Evolutionary conservation across 148 eudicot genomes (phyloP).

Genomic region (Nepenthes mirabilis): DNA sequence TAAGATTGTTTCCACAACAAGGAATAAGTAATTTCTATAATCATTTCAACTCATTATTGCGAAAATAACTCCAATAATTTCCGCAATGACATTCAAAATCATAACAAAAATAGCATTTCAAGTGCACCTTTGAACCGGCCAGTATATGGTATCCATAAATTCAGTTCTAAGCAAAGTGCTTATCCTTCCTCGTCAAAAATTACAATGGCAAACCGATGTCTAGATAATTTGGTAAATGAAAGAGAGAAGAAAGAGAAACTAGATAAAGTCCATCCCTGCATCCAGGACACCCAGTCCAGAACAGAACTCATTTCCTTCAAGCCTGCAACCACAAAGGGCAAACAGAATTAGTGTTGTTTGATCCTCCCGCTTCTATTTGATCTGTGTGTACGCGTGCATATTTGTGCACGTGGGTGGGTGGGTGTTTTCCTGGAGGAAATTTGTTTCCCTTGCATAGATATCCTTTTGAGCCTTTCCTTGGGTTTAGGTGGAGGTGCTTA

Average conservation of each 20-base stretch:
- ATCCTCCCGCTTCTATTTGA: too few species aligned
- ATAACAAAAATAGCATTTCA: not conserved
- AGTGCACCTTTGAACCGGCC: constrained; percentile 8
- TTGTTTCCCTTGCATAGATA: too few species aligned
- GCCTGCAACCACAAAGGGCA: constrained; percentile 20
- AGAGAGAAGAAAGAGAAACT: constrained; percentile 11
- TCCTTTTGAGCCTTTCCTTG: too few species aligned
- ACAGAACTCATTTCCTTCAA: constrained; percentile 14
- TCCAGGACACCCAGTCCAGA: constrained; percentile 27
- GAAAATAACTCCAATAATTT: not conserved
- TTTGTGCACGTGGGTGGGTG: too few species aligned
- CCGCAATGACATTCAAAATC: not conserved
- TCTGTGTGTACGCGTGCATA: too few species aligned
- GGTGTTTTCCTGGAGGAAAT: too few species aligned
- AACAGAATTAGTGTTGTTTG: not conserved
- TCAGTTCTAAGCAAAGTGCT: constrained; percentile 23
- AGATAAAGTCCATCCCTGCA: constrained; percentile 32
- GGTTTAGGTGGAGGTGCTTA: too few species aligned
- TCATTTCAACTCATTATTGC: not conserved
- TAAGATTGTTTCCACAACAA: too few species aligned
- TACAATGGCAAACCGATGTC: constrained; percentile 15
- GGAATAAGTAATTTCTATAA: too few species aligned
- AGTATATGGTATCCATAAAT: constrained; percentile 10
- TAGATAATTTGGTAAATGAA: constrained; percentile 11
- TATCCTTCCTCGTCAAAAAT: constrained; percentile 14